phyloP scores from a whole-genome alignment of 2,329 filamentous ascomycete genomes.

The Rhynchosporium secalis region DNA sequence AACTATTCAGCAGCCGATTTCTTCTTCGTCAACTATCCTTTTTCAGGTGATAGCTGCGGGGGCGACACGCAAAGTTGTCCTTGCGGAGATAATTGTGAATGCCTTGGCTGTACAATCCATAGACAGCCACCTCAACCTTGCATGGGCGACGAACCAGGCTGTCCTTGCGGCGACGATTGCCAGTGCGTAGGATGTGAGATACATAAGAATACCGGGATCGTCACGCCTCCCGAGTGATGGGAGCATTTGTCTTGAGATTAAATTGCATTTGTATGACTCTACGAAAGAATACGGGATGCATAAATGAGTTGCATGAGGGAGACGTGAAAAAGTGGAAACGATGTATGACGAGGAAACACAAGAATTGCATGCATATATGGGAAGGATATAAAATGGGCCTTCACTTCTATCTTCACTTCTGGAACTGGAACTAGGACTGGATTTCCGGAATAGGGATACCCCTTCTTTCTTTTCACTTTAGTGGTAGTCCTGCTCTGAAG shows the following conservation, averaged over 20 bases:
- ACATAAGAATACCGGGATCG: constrained; percentile 39
- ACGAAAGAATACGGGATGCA: not conserved
- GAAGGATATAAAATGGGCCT: constrained; percentile 4
- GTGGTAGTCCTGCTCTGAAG: not conserved
- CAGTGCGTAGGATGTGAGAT: constrained; percentile 58
- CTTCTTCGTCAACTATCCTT: constrained; percentile 59
- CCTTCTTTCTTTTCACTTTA: not conserved
- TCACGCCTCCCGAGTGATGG: not conserved
- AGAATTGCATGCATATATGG: constrained; percentile 4
- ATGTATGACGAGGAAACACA: no score
- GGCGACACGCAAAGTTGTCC: constrained; percentile 54
- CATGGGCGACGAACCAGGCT: constrained; percentile 48
- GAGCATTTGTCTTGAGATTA: not conserved
- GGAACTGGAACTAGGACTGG: not conserved
- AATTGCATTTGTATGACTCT: not conserved
- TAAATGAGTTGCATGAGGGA: not conserved
- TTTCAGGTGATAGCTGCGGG: constrained; percentile 47
- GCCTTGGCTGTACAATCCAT: constrained; percentile 58
- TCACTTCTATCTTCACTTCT: not conserved
- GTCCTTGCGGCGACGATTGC: constrained; percentile 60
- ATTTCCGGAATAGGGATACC: constrained; percentile 4
- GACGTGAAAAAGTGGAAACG: not conserved
- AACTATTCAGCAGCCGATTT: constrained; percentile 51
- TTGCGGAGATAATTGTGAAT: constrained; percentile 60
- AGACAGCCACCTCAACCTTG: constrained; percentile 36